phyloP scores from a whole-genome alignment of 2,329 filamentous ascomycete genomes.

The Botrytis aclada region DNA sequence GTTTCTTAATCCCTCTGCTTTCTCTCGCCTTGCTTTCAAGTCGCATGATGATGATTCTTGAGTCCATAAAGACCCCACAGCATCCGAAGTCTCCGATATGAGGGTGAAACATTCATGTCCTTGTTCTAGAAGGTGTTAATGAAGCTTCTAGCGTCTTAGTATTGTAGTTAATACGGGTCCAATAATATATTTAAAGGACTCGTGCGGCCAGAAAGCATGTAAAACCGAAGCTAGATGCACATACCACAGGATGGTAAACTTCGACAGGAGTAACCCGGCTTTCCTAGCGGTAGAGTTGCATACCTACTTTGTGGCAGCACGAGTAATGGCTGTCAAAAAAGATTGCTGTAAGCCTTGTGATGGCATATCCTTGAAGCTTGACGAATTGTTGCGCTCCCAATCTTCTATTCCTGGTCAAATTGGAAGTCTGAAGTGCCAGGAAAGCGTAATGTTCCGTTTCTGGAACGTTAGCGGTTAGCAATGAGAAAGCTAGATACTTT shows the following conservation, averaged over 20 bases:
- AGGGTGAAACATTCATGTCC: slow-evolving; percentile 13
- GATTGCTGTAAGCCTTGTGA: not conserved
- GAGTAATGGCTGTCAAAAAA: not conserved
- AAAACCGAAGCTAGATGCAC: not conserved
- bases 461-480: not conserved
- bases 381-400: not conserved
- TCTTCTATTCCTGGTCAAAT: not conserved
- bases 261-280: not conserved
- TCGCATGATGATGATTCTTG: slow-evolving; percentile 1
- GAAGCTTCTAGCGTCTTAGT: slow-evolving; percentile 19
- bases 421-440: not conserved
- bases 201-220: not conserved
- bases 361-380: not conserved
- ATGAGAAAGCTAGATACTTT: not conserved
- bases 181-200: not conserved
- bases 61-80: not conserved
- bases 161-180: not conserved
- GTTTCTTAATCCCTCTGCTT: not conserved
- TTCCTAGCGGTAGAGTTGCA: not conserved
- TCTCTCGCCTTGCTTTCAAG: not conserved
- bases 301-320: not conserved
- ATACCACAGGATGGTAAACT: not conserved
- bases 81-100: slow-evolving; percentile 6
- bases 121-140: slow-evolving; percentile 19
- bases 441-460: slow-evolving; percentile 11